These are phyloP conservation scores for Oryza glumipatula DNA, from an alignment of 176 grass and related monocot genomes.

Conservation along the genomic window DNA sequence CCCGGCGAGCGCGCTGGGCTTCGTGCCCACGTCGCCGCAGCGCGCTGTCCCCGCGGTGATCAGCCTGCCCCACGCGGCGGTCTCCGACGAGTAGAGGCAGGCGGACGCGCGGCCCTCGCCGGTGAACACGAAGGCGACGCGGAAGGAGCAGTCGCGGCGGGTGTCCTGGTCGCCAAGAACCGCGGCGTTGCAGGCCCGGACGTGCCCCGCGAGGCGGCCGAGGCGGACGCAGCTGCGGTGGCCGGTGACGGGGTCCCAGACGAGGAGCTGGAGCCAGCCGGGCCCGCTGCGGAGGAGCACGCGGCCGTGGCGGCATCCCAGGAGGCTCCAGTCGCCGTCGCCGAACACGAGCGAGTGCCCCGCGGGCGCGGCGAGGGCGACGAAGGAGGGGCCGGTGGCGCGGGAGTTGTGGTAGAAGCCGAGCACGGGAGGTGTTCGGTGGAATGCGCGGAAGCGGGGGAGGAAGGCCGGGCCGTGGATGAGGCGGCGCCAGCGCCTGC, in stretches of 20 bases:
- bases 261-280: constrained; percentile 11
- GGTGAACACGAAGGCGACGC: constrained; percentile 27
- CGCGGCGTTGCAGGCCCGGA: background rate
- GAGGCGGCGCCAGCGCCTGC: background rate
- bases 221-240: background rate
- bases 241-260: constrained; percentile 13
- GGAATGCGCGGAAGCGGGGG: constrained; percentile 13
- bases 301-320: constrained; percentile 1
- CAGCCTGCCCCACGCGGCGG: constrained; percentile 6
- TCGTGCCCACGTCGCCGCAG: background rate
- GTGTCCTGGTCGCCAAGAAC: background rate
- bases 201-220: constrained; percentile 15
- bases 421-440: constrained; percentile 16
- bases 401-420: background rate
- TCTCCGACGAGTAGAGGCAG: constrained; percentile 28
- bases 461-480: background rate
- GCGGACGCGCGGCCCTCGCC: constrained; percentile 26
- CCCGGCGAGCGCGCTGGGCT: background rate
- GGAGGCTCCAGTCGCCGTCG: background rate
- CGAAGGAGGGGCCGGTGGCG: background rate
- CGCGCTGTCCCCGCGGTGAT: background rate
- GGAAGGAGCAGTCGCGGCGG: constrained; percentile 6
- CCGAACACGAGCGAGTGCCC: background rate
- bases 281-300: constrained; percentile 8
- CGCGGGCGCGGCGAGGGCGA: background rate